These are phyloP conservation scores for Litsea cubeba DNA, from an alignment of 164 flowering plant genomes.

Conservation along the genomic window DNA sequence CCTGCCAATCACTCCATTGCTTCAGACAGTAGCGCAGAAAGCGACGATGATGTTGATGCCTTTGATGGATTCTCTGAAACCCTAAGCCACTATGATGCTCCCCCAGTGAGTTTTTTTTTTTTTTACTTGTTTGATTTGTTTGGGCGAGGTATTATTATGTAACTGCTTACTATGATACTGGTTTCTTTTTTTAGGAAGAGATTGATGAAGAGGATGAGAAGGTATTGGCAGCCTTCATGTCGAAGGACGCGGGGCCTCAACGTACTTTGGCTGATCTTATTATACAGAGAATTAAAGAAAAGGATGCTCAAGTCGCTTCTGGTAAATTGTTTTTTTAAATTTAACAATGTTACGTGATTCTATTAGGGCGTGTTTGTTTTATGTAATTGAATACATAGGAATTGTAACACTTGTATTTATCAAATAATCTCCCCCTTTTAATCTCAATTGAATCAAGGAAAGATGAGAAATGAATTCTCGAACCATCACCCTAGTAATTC, in stretches of 20 bases:
- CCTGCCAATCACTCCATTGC: conserved; percentile 19
- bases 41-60: conserved; percentile 44
- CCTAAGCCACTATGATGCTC: conserved; percentile 51
- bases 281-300: conserved; percentile 54
- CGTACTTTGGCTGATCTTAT: conserved; percentile 70
- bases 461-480: too few species aligned
- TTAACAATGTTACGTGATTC: background rate
- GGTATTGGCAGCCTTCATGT: conserved; percentile 63
- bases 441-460: too few species aligned
- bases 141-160: background rate
- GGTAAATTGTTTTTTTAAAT: conserved; percentile 27
- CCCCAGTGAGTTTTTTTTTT: conserved; percentile 29
- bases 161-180: background rate
- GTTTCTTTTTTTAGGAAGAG: conserved; percentile 38
- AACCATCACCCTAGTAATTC: too few species aligned
- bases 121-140: background rate
- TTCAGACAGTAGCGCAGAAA: conserved; percentile 31
- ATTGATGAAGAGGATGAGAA: conserved; percentile 76
- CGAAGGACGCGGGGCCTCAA: conserved; percentile 51
- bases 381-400: too few species aligned
- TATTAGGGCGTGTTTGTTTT: background rate
- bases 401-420: background rate
- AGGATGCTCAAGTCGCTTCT: conserved; percentile 51
- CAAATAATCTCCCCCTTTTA: background rate
- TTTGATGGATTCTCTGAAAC: conserved; percentile 64